Evolutionary conservation across 1,139 yeast species (phyloP).

Genomic region (Hansenula sp.): DNA sequence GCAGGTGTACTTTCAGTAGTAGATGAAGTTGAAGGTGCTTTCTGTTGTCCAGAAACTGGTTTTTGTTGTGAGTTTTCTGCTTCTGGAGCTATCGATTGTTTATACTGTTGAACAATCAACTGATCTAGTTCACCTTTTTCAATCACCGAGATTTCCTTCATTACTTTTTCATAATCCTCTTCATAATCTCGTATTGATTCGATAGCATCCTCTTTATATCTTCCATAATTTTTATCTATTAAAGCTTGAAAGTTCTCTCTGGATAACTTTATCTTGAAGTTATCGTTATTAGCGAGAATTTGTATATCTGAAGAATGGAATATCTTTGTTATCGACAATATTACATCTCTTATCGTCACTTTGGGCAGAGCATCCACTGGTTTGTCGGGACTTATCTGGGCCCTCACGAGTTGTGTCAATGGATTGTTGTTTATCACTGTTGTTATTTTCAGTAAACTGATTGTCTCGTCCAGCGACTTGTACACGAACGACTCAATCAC

Average conservation of each 20-base stretch:
- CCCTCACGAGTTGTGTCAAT: slow-evolving; percentile 9
- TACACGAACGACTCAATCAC: slow-evolving; percentile 22
- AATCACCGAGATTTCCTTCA: slow-evolving; percentile 29
- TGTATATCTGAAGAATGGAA: slow-evolving; percentile 18
- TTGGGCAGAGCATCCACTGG: slow-evolving; percentile 1
- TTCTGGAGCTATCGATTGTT: background rate
- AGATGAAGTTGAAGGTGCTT: background rate
- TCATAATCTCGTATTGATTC: slow-evolving; percentile 27
- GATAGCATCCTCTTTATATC: slow-evolving; percentile 9
- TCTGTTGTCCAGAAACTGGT: background rate
- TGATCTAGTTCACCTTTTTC: slow-evolving; percentile 32
- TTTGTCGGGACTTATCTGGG: slow-evolving; percentile 9
- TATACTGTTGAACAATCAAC: slow-evolving; percentile 14
- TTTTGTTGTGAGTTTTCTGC: background rate
- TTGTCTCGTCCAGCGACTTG: slow-evolving; percentile 17
- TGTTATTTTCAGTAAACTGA: slow-evolving; percentile 18
- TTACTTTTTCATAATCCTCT: slow-evolving; percentile 22
- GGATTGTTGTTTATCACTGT: slow-evolving; percentile 18
- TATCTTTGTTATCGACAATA: slow-evolving; percentile 18
- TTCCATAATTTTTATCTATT: slow-evolving; percentile 8
- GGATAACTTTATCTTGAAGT: slow-evolving; percentile 16
- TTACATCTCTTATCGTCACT: slow-evolving; percentile 18
- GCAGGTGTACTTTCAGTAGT: background rate
- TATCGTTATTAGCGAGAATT: slow-evolving; percentile 19
- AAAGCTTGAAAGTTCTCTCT: slow-evolving; percentile 15